These are phyloP conservation scores for Aspergillus sp. DNA, from an alignment of 2,329 filamentous ascomycete species.

Conservation along the genomic window DNA sequence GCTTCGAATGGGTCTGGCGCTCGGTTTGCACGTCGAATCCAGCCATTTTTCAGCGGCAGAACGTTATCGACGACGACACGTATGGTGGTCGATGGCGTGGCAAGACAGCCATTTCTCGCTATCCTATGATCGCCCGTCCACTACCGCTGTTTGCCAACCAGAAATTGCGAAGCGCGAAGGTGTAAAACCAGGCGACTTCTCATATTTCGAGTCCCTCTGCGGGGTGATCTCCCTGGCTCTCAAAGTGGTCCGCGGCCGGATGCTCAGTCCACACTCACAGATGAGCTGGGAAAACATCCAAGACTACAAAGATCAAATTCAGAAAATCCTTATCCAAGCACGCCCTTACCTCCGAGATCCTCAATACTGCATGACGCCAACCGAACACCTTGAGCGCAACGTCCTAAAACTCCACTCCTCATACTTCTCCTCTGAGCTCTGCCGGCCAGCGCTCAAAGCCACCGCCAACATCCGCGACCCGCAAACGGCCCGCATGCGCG, in stretches of 20 bases:
- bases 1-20: conserved; percentile 59
- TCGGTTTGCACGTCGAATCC: conserved; percentile 60
- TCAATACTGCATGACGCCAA: conserved; percentile 40
- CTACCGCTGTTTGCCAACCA: conserved; percentile 53
- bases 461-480: conserved; percentile 45
- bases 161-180: conserved; percentile 51
- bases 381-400: conserved; percentile 60
- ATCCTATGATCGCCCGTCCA: conserved; percentile 61
- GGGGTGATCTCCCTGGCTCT: conserved; percentile 54
- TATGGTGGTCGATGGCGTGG: conserved; percentile 64
- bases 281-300: conserved; percentile 56
- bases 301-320: conserved; percentile 57
- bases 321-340: conserved; percentile 58
- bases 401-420: conserved; percentile 62
- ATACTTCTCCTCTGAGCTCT: conserved; percentile 63
- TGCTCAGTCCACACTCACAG: conserved; percentile 53
- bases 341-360: conserved; percentile 57
- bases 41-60: conserved; percentile 53
- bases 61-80: conserved; percentile 44
- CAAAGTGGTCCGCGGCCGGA: conserved; percentile 60
- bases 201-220: conserved; percentile 60
- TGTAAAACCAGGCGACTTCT: conserved; percentile 49
- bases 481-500: conserved; percentile 43
- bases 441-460: conserved; percentile 59
- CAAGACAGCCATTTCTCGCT: conserved; percentile 64